Evolutionary conservation across 371 early-diverging fungal species (phyloP).

Genomic region (Apophysomyces sp.): DNA sequence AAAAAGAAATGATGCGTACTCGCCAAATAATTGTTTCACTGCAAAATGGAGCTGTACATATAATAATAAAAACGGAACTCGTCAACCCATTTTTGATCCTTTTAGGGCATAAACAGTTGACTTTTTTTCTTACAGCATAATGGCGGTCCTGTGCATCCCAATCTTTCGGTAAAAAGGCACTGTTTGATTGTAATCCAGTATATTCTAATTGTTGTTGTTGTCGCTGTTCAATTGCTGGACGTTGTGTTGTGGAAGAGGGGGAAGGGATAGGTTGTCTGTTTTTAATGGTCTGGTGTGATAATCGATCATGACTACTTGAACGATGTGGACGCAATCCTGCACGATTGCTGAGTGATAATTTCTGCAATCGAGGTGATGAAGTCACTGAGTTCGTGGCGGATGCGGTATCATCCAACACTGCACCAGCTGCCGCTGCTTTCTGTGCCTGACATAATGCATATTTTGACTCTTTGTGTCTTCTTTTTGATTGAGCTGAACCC

Average conservation of each 20-base stretch:
- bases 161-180: conserved; percentile 21
- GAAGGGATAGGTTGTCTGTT: neutral
- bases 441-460: conserved; percentile 27
- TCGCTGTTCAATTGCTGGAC: neutral
- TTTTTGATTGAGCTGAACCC: conserved; percentile 38
- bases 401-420: neutral
- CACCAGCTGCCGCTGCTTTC: conserved; percentile 18
- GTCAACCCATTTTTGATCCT: too few species aligned
- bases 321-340: neutral
- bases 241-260: neutral
- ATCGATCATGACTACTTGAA: neutral
- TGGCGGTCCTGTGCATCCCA: conserved; percentile 17
- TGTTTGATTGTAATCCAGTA: conserved; percentile 20
- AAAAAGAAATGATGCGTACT: conserved; percentile 5
- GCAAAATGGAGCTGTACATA: conserved; percentile 21
- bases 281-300: neutral
- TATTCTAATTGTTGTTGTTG: conserved; percentile 4
- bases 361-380: conserved; percentile 5
- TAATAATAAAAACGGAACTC: neutral
- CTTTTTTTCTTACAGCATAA: conserved; percentile 9
- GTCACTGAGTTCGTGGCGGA: conserved; percentile 16
- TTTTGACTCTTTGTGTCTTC: conserved; percentile 22
- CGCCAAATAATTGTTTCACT: conserved; percentile 14
- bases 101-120: too few species aligned
- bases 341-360: conserved; percentile 12